Evolutionary conservation across 148 eudicot species (phyloP).

Genomic region (Dysphania ambrosioides): DNA sequence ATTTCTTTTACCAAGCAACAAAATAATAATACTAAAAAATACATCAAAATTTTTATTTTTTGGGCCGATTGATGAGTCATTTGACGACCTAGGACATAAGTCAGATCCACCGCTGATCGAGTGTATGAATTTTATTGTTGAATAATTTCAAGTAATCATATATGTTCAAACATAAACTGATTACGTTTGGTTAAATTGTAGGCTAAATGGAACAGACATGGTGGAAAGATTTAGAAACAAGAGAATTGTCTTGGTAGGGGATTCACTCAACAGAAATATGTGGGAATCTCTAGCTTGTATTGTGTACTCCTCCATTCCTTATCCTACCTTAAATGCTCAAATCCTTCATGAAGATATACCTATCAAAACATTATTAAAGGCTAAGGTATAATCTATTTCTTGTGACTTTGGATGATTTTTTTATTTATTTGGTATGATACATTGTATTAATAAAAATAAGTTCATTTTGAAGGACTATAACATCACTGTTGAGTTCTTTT

Average conservation of each 20-base stretch:
- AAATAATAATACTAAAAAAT: no score
- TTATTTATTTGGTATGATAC: not conserved
- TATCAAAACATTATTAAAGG: slow-evolving; percentile 31
- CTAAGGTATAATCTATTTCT: slow-evolving; percentile 26
- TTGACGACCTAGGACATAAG: no score
- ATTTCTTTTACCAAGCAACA: no score
- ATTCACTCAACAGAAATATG: slow-evolving; percentile 49
- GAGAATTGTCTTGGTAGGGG: slow-evolving; percentile 46
- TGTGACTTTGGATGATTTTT: not conserved
- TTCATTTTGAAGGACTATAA: slow-evolving; percentile 42
- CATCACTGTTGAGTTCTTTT: slow-evolving; percentile 50
- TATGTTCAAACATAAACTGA: not conserved
- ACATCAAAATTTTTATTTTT: no score
- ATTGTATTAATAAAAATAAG: not conserved
- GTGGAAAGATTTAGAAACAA: slow-evolving; percentile 43
- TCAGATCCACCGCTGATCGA: no score
- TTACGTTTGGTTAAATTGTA: not conserved
- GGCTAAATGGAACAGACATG: slow-evolving; percentile 42
- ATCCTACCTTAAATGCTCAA: slow-evolving; percentile 29
- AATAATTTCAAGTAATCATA: not conserved
- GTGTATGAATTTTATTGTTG: not conserved
- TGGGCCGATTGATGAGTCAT: no score
- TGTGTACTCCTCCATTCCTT: slow-evolving; percentile 36
- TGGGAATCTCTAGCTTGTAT: slow-evolving; percentile 57
- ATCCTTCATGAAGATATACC: slow-evolving; percentile 14